These are phyloP conservation scores for Cercospora beticola DNA, from an alignment of 2,329 filamentous ascomycete genomes.

Conservation along the genomic window DNA sequence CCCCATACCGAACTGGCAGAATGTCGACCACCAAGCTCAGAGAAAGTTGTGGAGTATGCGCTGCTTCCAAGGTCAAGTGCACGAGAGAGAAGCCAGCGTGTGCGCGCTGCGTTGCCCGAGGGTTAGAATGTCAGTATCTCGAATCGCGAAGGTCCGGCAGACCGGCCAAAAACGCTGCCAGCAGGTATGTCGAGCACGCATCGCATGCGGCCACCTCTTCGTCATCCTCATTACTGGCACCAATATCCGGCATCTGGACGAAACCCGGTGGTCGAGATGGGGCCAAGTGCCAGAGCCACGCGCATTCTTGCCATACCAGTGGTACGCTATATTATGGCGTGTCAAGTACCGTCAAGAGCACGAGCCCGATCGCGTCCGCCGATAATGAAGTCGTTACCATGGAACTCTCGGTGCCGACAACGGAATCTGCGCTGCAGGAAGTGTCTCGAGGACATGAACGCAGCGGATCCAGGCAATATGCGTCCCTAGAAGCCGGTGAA, in stretches of 20 bases:
- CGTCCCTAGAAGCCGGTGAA: neutral
- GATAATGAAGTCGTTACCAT: neutral
- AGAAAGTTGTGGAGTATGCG: neutral
- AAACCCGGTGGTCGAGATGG: neutral
- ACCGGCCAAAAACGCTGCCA: neutral
- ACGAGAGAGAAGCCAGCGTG: neutral
- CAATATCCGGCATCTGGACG: neutral
- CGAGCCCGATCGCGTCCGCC: neutral
- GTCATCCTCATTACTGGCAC: neutral
- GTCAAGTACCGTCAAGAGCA: neutral
- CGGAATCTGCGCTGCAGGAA: neutral
- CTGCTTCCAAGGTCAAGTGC: neutral
- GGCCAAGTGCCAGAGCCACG: neutral
- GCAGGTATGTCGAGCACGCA: neutral
- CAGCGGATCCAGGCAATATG: neutral
- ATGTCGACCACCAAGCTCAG: neutral
- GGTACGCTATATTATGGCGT: neutral
- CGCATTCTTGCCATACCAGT: neutral
- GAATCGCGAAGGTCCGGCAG: neutral
- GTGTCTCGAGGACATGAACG: neutral
- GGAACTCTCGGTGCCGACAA: neutral
- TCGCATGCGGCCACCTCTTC: neutral
- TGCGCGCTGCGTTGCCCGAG: neutral
- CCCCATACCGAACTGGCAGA: neutral
- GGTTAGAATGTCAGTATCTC: neutral